These are phyloP conservation scores for Saccharomycopsis amapae DNA, from an alignment of 805 yeast genomes.

Conservation along the genomic window DNA sequence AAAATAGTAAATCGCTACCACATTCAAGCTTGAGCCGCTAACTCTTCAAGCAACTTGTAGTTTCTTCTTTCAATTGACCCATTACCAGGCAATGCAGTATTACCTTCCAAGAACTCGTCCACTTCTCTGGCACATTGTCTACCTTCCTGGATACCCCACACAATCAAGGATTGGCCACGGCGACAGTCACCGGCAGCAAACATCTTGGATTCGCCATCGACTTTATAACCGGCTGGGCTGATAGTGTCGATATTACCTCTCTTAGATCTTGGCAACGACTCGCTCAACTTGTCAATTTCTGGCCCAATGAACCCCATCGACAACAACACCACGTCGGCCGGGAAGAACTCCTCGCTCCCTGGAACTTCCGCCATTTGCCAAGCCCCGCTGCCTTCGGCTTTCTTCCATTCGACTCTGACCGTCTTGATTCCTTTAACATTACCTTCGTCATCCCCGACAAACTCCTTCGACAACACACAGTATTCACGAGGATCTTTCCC, in stretches of 20 bases:
- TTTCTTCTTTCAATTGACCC: conserved; percentile 88
- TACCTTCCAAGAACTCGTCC: conserved; percentile 70
- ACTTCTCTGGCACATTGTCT: conserved; percentile 97
- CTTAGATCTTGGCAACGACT: conserved; percentile 50
- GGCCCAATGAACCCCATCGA: conserved; percentile 99
- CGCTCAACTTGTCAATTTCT: conserved; percentile 66
- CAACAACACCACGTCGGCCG: conserved; percentile 87
- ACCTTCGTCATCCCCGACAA: conserved; percentile 90
- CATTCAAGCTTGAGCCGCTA: conserved; percentile 20
- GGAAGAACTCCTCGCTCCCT: conserved; percentile 87
- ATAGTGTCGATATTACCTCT: conserved; percentile 73
- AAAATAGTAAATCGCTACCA: neutral
- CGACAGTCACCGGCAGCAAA: conserved; percentile 99
- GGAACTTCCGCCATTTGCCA: conserved; percentile 99
- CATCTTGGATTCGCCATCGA: conserved; percentile 53
- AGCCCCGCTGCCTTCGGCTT: conserved; percentile 79
- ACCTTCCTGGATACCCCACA: conserved; percentile 99
- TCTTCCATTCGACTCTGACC: conserved; percentile 96
- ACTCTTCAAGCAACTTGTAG: conserved; percentile 60
- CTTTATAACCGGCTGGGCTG: conserved; percentile 57
- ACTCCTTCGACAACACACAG: conserved; percentile 90
- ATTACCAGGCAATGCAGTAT: conserved; percentile 82
- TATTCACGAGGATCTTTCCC: conserved; percentile 98
- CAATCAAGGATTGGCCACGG: conserved; percentile 96
- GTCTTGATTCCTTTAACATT: conserved; percentile 94